Percentiles rank a stretch among this genome's conserved stretches.
Conservation (phyloP, 441 rosid species). For the Macaranga tanarius region DNA sequence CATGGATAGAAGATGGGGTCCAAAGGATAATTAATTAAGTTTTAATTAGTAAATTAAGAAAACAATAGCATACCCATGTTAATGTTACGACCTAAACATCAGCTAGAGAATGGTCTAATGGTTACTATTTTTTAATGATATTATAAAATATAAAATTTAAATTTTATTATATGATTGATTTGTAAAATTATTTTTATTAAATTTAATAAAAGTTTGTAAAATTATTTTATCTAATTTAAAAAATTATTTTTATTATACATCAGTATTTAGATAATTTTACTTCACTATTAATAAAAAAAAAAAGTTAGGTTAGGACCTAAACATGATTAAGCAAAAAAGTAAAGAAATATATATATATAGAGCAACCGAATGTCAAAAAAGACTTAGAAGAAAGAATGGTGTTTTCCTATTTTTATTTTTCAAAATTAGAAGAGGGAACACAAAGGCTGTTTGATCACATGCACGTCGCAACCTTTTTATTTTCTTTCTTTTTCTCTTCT, state of each 20-base stretch:
- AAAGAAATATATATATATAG: slow-evolving; percentile 17
- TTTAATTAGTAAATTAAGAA: background rate
- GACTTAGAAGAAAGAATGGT: slow-evolving; percentile 31
- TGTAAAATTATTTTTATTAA: too few relatives aligned
- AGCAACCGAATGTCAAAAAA: slow-evolving; percentile 44
- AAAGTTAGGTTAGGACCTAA: too few relatives aligned
- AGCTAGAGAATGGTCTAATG: too few relatives aligned
- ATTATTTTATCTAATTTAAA: too few relatives aligned
- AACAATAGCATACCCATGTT: slow-evolving; percentile 18
- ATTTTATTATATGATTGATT: too few relatives aligned
- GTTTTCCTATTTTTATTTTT: slow-evolving; percentile 24
- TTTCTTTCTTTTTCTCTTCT: slow-evolving; percentile 7
- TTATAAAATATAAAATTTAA: too few relatives aligned
- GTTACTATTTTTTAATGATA: too few relatives aligned
- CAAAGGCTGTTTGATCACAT: slow-evolving; percentile 85
- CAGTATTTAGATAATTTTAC: too few relatives aligned
- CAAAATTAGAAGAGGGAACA: slow-evolving; percentile 55
- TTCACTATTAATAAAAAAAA: too few relatives aligned
- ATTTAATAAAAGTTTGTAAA: too few relatives aligned
- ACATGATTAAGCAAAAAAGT: slow-evolving; percentile 38
- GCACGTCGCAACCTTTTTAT: slow-evolving; percentile 57
- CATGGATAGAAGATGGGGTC: slow-evolving; percentile 33
- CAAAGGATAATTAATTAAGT: slow-evolving; percentile 8
- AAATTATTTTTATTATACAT: too few relatives aligned
- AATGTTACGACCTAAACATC: slow-evolving; percentile 30